These are phyloP conservation scores for Rhodotorula taiwanensis DNA, from an alignment of 768 basidiomycete species.

Conservation along the genomic window DNA sequence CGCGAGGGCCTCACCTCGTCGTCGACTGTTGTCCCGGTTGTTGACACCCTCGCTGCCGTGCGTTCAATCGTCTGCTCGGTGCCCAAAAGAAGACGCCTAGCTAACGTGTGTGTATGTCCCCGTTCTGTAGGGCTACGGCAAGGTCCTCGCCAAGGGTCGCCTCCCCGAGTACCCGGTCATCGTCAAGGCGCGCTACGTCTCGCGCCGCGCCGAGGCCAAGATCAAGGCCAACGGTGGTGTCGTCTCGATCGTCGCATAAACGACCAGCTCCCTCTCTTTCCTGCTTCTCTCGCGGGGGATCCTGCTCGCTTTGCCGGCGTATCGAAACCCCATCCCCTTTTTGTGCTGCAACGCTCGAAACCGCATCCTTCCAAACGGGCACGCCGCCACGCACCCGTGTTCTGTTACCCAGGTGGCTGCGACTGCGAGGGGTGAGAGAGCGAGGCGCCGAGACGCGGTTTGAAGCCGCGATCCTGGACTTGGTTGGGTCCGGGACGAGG, in stretches of 20 bases:
- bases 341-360: too few species aligned
- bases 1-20: conserved; percentile 65
- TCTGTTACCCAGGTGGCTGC: too few species aligned
- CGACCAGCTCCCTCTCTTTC: background rate
- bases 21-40: conserved; percentile 85
- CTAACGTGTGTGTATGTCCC: too few species aligned
- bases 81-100: background rate
- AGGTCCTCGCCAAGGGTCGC: conserved; percentile 91
- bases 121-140: conserved; percentile 76
- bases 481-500: too few species aligned
- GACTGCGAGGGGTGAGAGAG: too few species aligned
- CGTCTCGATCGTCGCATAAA: conserved; percentile 81
- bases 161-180: conserved; percentile 84
- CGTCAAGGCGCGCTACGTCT: conserved; percentile 73
- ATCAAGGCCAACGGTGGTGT: conserved; percentile 75
- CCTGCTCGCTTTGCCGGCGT: too few species aligned
- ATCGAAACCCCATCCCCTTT: too few species aligned
- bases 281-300: too few species aligned
- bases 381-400: too few species aligned
- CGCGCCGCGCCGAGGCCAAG: conserved; percentile 42
- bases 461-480: too few species aligned
- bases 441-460: too few species aligned
- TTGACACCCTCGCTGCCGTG: conserved; percentile 59
- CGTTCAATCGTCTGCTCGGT: conserved; percentile 24
- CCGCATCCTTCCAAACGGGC: too few species aligned